Evolutionary conservation across 169 alveolate species (phyloP), one percentile per base, ranked within the genome.

Genomic region (Blepharisma undulans): DNA sequence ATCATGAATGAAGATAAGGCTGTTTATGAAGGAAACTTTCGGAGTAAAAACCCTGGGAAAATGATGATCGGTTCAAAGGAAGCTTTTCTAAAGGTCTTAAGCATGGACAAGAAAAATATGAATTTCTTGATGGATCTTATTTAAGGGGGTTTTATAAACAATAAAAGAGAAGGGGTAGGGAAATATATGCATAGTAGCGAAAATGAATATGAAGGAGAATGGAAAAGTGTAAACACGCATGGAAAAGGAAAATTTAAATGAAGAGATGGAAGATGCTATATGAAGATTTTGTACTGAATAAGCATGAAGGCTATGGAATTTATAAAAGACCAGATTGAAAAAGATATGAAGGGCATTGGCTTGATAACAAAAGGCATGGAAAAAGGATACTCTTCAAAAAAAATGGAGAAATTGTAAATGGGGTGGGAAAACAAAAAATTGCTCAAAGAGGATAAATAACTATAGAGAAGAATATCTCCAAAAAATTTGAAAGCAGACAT

Each of bases 21-120:
- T n/a, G 88, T 82, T 32, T 90, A 90, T 36, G 61, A 71, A 71
- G 93, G 93, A 7, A 66, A 90, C 22, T 89, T 90, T 81, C 32
- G 14, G 18, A 72, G 84, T 27, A 71, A 84, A 16, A 19, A 84
- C 27, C 87, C 72, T 72, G 32, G 30, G n/a, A n/a, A 8, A 48
- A 90, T 33, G 93, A 91, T 5, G 25, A 90, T 8, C n/a, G n/a
- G n/a, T n/a, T n/a, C n/a, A n/a, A n/a, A n/a, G n/a, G n/a, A n/a
- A n/a, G n/a, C n/a, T n/a, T n/a, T n/a, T n/a, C n/a, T n/a, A n/a
- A n/a, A n/a, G n/a, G n/a, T n/a, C n/a, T n/a, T n/a, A n/a, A n/a
- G n/a, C n/a, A n/a, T n/a, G n/a, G n/a, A n/a, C n/a, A n/a, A n/a
- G n/a, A n/a, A n/a, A n/a, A n/a, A n/a, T n/a, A n/a, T n/a, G n/a